These are phyloP conservation scores for Cyberlindnera veronae DNA, from an alignment of 805 yeast species.

Conservation along the genomic window DNA sequence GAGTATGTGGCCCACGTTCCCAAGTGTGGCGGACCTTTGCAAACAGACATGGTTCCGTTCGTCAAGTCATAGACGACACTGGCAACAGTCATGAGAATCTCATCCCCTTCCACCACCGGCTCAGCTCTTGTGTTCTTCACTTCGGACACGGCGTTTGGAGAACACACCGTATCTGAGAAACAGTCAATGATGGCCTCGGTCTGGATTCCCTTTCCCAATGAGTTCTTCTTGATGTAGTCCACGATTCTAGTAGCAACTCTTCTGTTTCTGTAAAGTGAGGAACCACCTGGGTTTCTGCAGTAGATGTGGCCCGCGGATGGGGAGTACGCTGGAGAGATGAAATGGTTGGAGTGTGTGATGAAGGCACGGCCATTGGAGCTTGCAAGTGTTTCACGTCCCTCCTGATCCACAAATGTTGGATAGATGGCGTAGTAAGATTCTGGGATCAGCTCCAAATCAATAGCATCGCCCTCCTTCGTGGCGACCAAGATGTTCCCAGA, in stretches of 20 bases:
- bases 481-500: constrained; percentile 13
- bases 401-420: constrained; percentile 14
- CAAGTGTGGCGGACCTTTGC: constrained; percentile 30
- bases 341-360: constrained; percentile 14
- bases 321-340: constrained; percentile 11
- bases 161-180: constrained; percentile 11
- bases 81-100: constrained; percentile 16
- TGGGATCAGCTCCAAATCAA: constrained; percentile 16
- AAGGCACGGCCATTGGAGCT: constrained; percentile 13
- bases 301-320: constrained; percentile 13
- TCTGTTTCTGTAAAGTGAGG: constrained; percentile 16
- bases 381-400: constrained; percentile 13
- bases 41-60: constrained; percentile 15
- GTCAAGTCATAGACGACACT: constrained; percentile 15
- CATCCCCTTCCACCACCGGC: constrained; percentile 9
- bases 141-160: constrained; percentile 16
- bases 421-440: constrained; percentile 11
- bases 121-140: constrained; percentile 16
- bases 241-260: constrained; percentile 13
- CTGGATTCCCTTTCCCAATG: constrained; percentile 13
- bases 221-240: constrained; percentile 8
- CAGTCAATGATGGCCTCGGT: constrained; percentile 6
- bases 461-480: constrained; percentile 15
- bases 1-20: constrained; percentile 41
- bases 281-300: constrained; percentile 19